Evolutionary conservation across 1,284 basidiomycete species (phyloP).

Genomic region (Cutaneotrichosporon sp.): DNA sequence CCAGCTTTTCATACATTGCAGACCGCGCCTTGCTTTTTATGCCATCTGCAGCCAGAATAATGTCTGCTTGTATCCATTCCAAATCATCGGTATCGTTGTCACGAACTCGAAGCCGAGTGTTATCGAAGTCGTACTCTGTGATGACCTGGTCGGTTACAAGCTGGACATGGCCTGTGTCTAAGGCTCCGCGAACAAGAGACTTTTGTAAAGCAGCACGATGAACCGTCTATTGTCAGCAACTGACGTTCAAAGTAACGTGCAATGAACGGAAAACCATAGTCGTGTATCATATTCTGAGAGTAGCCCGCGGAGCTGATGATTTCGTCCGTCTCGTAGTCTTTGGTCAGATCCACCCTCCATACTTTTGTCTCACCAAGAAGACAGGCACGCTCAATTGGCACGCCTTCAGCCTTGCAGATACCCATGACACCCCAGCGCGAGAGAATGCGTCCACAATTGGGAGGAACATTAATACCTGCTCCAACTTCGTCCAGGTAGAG

Average conservation of each 20-base stretch:
- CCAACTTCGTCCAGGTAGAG: conserved; percentile 36
- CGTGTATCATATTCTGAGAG: conserved; percentile 32
- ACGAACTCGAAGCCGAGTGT: conserved; percentile 26
- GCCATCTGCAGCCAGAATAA: conserved; percentile 43
- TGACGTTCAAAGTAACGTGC: conserved; percentile 6
- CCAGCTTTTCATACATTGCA: conserved; percentile 33
- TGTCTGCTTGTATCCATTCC: conserved; percentile 38
- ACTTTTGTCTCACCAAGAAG: conserved; percentile 26
- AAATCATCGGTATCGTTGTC: conserved; percentile 17
- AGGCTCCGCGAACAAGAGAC: conserved; percentile 30
- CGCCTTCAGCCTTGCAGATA: conserved; percentile 28
- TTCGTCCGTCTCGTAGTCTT: conserved; percentile 34
- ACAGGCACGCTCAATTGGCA: conserved; percentile 29
- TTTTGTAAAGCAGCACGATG: conserved; percentile 43
- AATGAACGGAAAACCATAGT: conserved; percentile 34
- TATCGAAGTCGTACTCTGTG: conserved; percentile 34
- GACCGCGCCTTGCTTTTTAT: conserved; percentile 37
- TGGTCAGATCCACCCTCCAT: conserved; percentile 4
- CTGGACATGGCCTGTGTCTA: conserved; percentile 29
- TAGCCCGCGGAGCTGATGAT: conserved; percentile 31
- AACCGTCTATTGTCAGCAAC: conserved; percentile 22
- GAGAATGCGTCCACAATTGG: conserved; percentile 35
- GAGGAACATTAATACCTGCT: conserved; percentile 40
- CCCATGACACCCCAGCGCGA: conserved; percentile 31
- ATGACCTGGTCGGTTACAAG: conserved; percentile 30